phyloP scores from a whole-genome alignment of 2,329 filamentous ascomycete genomes.

The Venturia effusa region DNA sequence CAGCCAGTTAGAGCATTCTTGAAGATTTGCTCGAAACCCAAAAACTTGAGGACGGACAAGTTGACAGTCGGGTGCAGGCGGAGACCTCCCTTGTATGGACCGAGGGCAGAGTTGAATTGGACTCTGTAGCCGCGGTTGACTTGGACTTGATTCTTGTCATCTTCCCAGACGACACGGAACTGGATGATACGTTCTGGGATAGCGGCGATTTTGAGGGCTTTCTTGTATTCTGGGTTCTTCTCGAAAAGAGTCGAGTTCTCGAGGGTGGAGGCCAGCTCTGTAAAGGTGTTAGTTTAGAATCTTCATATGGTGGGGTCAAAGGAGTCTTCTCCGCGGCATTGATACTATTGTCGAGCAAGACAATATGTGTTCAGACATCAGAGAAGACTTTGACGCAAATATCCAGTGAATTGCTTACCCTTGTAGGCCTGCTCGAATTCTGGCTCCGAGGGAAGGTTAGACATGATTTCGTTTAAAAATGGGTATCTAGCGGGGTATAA shows the following conservation, averaged over 20 bases:
- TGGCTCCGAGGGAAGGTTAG: slow-evolving; percentile 76
- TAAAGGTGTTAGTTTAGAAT: slow-evolving; percentile 1
- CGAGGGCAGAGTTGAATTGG: slow-evolving; percentile 96
- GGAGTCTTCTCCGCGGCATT: background rate
- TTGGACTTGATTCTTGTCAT: slow-evolving; percentile 79
- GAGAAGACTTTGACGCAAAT: background rate
- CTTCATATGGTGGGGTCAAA: background rate
- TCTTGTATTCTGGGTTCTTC: slow-evolving; percentile 90
- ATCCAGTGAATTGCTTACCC: slow-evolving; percentile 43
- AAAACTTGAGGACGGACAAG: slow-evolving; percentile 75
- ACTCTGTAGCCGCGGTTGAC: slow-evolving; percentile 94
- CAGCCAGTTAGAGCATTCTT: slow-evolving; percentile 96
- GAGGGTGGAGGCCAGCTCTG: slow-evolving; percentile 89
- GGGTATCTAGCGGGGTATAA: background rate
- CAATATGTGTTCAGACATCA: background rate
- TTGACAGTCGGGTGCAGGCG: slow-evolving; percentile 88
- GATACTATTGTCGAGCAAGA: background rate
- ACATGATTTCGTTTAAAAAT: slow-evolving; percentile 42
- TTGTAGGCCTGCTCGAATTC: slow-evolving; percentile 99
- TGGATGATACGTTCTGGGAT: slow-evolving; percentile 93
- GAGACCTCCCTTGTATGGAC: slow-evolving; percentile 96
- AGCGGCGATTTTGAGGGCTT: slow-evolving; percentile 74
- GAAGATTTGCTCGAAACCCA: slow-evolving; percentile 99
- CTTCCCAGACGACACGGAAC: slow-evolving; percentile 95
- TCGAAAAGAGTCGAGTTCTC: slow-evolving; percentile 88